Percentiles rank a stretch among this genome's conserved stretches.
These are phyloP conservation scores for Trichoderma sp. DNA, from an alignment of 2,329 filamentous ascomycete species.

Conservation along the genomic window DNA sequence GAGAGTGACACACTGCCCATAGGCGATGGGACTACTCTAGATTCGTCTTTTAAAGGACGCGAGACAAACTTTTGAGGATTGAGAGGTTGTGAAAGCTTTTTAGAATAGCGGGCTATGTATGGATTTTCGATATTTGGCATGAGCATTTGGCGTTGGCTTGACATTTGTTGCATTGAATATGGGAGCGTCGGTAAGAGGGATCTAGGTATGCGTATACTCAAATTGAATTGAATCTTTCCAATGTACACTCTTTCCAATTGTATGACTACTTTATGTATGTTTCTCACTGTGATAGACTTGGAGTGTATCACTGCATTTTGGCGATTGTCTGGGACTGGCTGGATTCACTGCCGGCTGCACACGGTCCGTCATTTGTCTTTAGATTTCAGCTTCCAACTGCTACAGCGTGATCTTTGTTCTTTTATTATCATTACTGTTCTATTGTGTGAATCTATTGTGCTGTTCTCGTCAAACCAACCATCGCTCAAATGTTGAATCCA, in stretches of 20 bases:
- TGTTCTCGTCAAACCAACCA: background rate
- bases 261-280: background rate
- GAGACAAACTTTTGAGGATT: background rate
- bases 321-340: background rate
- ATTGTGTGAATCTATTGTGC: background rate
- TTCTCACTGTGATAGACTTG: background rate
- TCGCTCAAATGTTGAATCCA: background rate
- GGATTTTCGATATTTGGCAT: background rate
- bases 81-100: background rate
- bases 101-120: background rate
- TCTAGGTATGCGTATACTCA: background rate
- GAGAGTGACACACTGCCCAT: background rate
- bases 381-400: background rate
- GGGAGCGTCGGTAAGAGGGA: background rate
- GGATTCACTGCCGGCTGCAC: slow-evolving; percentile 5
- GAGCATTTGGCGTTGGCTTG: background rate
- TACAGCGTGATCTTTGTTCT: background rate
- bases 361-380: background rate
- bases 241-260: no score
- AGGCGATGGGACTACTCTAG: slow-evolving; percentile 32
- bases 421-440: background rate
- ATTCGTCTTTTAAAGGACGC: slow-evolving; percentile 33
- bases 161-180: slow-evolving; percentile 2
- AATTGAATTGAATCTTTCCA: background rate
- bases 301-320: background rate